Conservation (phyloP, 257 asterid genomes). For the Solanum clarkiae region DNA sequence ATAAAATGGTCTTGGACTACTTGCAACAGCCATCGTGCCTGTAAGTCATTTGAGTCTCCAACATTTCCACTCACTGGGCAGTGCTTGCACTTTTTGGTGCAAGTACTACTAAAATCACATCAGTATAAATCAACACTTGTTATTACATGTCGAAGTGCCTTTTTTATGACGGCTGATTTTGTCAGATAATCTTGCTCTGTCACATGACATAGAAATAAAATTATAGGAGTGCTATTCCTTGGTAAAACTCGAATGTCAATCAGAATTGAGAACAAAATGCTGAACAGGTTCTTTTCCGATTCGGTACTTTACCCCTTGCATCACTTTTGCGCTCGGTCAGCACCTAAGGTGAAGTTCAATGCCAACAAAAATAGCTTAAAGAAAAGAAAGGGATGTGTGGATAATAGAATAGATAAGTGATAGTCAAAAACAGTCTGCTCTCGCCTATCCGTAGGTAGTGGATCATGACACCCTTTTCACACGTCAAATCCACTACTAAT, state of each 20-base stretch:
- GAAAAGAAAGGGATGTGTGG: not conserved
- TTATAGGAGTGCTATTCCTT: not conserved
- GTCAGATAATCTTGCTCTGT: not conserved
- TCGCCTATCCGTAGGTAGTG: not conserved
- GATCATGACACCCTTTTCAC: not conserved
- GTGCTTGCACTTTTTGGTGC: not conserved
- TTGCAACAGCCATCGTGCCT: constrained; percentile 53
- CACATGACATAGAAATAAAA: not conserved
- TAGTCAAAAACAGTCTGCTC: not conserved
- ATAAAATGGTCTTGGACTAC: constrained; percentile 32
- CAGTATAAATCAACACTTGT: not conserved
- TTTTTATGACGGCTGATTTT: not conserved
- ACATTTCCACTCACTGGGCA: not conserved
- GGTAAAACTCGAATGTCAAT: not conserved
- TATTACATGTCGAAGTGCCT: not conserved
- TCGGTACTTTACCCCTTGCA: not conserved
- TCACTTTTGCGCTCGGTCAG: not conserved
- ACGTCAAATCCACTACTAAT: not conserved
- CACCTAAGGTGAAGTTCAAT: not conserved
- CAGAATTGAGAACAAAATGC: not conserved
- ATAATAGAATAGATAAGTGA: not conserved
- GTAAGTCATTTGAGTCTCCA: constrained; percentile 35
- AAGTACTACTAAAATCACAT: not conserved
- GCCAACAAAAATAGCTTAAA: not conserved
- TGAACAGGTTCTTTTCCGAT: not conserved